Evolutionary conservation across 148 eudicot species (phyloP), one percentile per base, ranked within the genome.

Genomic region (Persicaria maculosa): DNA sequence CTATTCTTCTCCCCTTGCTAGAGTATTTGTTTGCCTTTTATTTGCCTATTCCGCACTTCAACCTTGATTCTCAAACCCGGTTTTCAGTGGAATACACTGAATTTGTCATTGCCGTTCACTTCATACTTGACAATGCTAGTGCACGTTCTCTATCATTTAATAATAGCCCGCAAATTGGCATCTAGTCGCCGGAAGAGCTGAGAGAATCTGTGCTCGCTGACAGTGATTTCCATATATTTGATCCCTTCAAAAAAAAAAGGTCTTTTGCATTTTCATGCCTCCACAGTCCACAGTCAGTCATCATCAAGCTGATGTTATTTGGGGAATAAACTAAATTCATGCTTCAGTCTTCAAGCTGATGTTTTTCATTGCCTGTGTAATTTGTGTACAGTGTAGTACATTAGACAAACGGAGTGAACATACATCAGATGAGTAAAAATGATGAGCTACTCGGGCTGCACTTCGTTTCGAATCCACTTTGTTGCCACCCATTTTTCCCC

Each of bases 401-500:
- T 31, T 31, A 31, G 40, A 31, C 40, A 31, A 31, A 31, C 3
- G 40, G 40, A 31, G 40, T 31, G 40, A 31, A 36, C 68, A 40
- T 16, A 36, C 69, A 36, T 31, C 1, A 6, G 46, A 64, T 11
- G 45, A 36, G 44, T 7, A 64, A 31, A 5, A 64, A 5, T 43
- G 46, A 40, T 36, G 0, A 58, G 15, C 69, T 64, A 64, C n/a
- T 90, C 84, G 61, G 70, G 67, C 78, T 80, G 87, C 74, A 71
- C 85, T 74, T 86, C 79, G 85, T 92, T 80, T 76, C 97, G 84
- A 31, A 88, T 82, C 93, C 92, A 90, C 77, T 86, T 90, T 52
- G 93, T 92, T 61, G 97, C 97, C 20, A 92, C 97, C 97, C 97
- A 92, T 80, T 92, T 92, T 74, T 90, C 88, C 58, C 97, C 97